These are phyloP conservation scores for Arabis alpina DNA, from an alignment of 345 rosid genomes.

Conservation along the genomic window DNA sequence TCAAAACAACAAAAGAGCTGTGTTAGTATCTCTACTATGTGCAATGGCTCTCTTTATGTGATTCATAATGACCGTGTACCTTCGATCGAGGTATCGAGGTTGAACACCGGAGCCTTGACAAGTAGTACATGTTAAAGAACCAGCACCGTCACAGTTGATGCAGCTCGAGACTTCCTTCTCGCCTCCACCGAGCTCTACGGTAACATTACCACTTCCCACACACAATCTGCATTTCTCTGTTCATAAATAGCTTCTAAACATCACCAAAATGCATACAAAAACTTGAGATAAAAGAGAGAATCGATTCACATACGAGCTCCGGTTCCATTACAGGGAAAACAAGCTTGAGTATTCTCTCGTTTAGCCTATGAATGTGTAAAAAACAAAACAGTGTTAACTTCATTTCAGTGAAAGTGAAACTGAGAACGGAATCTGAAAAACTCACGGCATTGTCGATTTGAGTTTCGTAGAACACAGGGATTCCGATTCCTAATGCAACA, in stretches of 20 bases:
- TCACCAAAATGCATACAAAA: background rate
- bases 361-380: slow-evolving; percentile 55
- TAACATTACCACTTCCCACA: slow-evolving; percentile 69
- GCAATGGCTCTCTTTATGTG: too few relatives aligned
- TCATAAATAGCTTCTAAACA: slow-evolving; percentile 15
- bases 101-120: slow-evolving; percentile 96
- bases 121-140: slow-evolving; percentile 92
- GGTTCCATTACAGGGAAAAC: slow-evolving; percentile 90
- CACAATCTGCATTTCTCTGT: slow-evolving; percentile 91
- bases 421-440: background rate
- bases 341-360: slow-evolving; percentile 88
- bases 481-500: slow-evolving; percentile 80
- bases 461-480: slow-evolving; percentile 80
- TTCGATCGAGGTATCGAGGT: slow-evolving; percentile 98
- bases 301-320: slow-evolving; percentile 78
- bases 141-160: slow-evolving; percentile 81
- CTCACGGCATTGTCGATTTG: slow-evolving; percentile 90
- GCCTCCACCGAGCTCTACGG: slow-evolving; percentile 73
- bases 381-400: background rate
- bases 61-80: slow-evolving; percentile 46
- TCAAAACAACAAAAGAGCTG: too few relatives aligned
- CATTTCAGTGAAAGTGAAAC: background rate
- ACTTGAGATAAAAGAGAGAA: background rate
- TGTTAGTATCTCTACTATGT: too few relatives aligned
- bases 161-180: slow-evolving; percentile 80